Conservation (phyloP, 2,329 filamentous ascomycete genomes). For the Paracoccidioides lutzii region DNA sequence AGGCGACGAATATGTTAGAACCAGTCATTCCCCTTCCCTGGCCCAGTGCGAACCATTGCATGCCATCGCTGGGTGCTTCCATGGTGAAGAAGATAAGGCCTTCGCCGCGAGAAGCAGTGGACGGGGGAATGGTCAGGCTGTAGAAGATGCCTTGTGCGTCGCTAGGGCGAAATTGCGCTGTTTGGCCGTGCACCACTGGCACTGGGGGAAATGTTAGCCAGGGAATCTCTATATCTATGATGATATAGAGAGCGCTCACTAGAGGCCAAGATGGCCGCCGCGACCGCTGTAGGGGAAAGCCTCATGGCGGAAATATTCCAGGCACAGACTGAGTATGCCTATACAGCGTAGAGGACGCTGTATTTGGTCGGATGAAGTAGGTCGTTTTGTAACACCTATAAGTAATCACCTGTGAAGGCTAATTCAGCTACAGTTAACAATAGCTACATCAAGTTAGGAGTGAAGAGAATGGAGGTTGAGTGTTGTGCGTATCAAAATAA, state of each 20-base stretch:
- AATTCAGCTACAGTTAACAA: not conserved
- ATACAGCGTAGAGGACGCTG: not conserved
- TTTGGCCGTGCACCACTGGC: constrained; percentile 10
- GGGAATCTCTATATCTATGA: not conserved
- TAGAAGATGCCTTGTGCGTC: constrained; percentile 22
- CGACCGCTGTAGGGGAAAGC: not conserved
- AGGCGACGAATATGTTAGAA: constrained; percentile 48
- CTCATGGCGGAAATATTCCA: not conserved
- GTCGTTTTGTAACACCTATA: not conserved
- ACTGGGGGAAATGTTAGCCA: constrained; percentile 7
- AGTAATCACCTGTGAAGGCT: too few relatives aligned
- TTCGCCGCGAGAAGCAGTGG: constrained; percentile 37
- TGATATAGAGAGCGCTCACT: not conserved
- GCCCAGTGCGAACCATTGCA: constrained; percentile 44
- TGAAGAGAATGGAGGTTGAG: not conserved
- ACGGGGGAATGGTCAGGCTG: constrained; percentile 42
- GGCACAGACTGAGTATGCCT: not conserved
- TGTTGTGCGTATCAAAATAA: not conserved
- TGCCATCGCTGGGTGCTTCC: constrained; percentile 35
- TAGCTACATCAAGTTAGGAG: not conserved
- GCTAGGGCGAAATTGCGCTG: constrained; percentile 13
- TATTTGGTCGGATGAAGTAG: not conserved
- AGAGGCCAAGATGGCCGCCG: not conserved
- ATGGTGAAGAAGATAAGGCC: constrained; percentile 49
- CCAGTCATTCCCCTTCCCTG: constrained; percentile 43